Base-by-base conservation (phyloP, 176 grass and related monocot species). In the Juncus effusus region DNA sequence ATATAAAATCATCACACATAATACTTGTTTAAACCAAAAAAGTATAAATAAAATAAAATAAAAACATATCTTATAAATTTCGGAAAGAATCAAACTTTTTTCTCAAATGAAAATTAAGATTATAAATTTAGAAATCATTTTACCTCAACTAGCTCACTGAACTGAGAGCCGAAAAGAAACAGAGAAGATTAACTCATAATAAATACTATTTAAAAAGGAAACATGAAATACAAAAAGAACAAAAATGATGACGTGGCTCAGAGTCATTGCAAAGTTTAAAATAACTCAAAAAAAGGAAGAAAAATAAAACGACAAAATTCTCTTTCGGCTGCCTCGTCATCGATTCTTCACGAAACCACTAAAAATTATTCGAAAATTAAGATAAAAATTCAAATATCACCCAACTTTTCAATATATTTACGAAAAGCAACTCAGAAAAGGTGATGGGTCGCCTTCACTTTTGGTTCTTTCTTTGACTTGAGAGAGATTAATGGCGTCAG, bases 81-180 rank as follows among this genome's bases (percentile, higher is more conserved):
- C 13, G 42, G 11, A 7, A 14, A 65, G 15, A 7, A 65, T 35
- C 63, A 45, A 52, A 52, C 12, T 28, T 8, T 45, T 47, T 3
- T 35, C 13, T 51, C 16, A 47, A 51, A 51, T 49, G 6, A 65
- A 36, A 10, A 52, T 50, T 47, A 66, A 51, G 40, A 62, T 19
- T 0, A 36, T 35, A 36, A 69, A 40, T 69, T 40, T 40, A 54
- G 68, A 72, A 72, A 42, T 11, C 15, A 58, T 6, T 16, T 28
- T 59, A 72, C 68, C 68, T 72, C 15, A 45, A 45, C 57, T 72
- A 72, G 68, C 68, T 59, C 38, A 72, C 51, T 72, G 57, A 16
- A 71, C 54, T 71, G 68, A 41, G 39, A 39, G 57, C 54, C 36
- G 39, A 59, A 14, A n/a, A 13, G 57, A 16, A 15, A 56, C 3